These are phyloP conservation scores for Sporopachydermia cereana DNA, from an alignment of 1,139 yeast species.

Conservation along the genomic window DNA sequence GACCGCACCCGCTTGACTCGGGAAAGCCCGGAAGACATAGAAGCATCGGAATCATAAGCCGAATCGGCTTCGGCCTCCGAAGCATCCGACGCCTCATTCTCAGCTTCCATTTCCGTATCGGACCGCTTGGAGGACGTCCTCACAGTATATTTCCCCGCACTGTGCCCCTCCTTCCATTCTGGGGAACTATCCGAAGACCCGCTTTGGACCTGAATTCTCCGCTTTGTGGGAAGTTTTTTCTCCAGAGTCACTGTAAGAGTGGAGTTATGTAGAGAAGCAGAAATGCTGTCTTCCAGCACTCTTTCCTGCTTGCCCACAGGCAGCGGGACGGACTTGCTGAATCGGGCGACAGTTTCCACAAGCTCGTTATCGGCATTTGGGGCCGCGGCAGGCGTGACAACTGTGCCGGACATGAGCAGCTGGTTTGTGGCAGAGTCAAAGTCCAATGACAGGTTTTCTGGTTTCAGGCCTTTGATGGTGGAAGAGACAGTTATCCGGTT, in stretches of 20 bases:
- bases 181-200: too few relatives aligned
- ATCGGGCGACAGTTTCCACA: neutral
- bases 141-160: too few relatives aligned
- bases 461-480: neutral
- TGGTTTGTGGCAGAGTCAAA: neutral
- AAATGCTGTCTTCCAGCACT: neutral
- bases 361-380: neutral
- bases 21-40: neutral
- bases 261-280: neutral
- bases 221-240: neutral
- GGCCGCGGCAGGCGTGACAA: neutral
- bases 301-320: neutral
- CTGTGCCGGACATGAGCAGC: neutral
- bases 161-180: too few relatives aligned
- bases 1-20: neutral
- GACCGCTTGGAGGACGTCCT: neutral
- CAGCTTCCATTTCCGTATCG: neutral
- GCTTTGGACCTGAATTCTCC: neutral
- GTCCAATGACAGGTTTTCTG: conserved; percentile 1
- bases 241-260: neutral
- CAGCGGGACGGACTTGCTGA: neutral
- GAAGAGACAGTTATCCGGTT: neutral
- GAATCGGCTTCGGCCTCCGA: too few relatives aligned
- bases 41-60: neutral
- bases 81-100: too few relatives aligned